These are phyloP conservation scores for Beauveria asiatica DNA, from an alignment of 2,329 filamentous ascomycete genomes.

Conservation along the genomic window DNA sequence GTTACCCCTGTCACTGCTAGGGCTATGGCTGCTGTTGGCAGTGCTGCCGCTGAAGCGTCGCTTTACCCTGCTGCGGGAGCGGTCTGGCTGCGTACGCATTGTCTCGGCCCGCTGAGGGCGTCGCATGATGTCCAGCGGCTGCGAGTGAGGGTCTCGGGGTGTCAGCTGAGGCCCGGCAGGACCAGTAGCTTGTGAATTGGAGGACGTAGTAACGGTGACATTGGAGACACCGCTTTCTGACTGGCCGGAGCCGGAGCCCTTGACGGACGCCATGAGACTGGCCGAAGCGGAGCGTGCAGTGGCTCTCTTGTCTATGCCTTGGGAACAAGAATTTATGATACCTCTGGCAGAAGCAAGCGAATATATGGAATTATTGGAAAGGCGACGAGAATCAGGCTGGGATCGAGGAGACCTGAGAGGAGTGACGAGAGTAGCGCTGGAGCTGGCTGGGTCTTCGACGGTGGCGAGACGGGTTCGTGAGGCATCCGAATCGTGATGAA, in stretches of 20 bases:
- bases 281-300: slow-evolving; percentile 35
- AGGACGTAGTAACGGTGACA: slow-evolving; percentile 46
- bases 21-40: slow-evolving; percentile 71
- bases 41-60: slow-evolving; percentile 76
- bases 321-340: slow-evolving; percentile 36
- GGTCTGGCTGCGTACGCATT: slow-evolving; percentile 39
- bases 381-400: slow-evolving; percentile 50
- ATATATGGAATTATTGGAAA: slow-evolving; percentile 66
- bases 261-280: slow-evolving; percentile 36
- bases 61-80: slow-evolving; percentile 61
- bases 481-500: background rate
- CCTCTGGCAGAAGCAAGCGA: slow-evolving; percentile 56
- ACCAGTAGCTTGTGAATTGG: slow-evolving; percentile 25
- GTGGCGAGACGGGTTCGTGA: background rate
- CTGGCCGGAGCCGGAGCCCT: slow-evolving; percentile 32
- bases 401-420: slow-evolving; percentile 34
- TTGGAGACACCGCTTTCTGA: slow-evolving; percentile 44
- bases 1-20: slow-evolving; percentile 57
- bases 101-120: slow-evolving; percentile 31
- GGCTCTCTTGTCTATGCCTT: slow-evolving; percentile 41
- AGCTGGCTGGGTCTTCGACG: background rate
- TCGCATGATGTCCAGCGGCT: slow-evolving; percentile 37
- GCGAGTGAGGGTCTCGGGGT: slow-evolving; percentile 31
- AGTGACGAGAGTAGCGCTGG: slow-evolving; percentile 13
- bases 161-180: slow-evolving; percentile 33